Conservation (phyloP, 2,329 filamentous ascomycete genomes). For the Sporothrix brunneoviolacea region DNA sequence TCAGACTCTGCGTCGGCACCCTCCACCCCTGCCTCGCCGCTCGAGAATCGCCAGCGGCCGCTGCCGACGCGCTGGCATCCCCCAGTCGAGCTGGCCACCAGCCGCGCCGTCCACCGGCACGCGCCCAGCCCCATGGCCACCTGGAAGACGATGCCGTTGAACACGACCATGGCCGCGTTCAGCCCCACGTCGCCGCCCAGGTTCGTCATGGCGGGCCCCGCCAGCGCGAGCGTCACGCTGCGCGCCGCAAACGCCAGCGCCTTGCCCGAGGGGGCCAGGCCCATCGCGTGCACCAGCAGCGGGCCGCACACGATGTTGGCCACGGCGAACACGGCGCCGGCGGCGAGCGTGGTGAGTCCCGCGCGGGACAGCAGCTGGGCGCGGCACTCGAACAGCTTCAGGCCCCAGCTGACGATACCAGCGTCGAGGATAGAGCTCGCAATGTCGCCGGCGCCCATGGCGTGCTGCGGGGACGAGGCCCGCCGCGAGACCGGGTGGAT, state of each 20-base stretch:
- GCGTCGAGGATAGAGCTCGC: conserved; percentile 43
- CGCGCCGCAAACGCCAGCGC: conserved; percentile 43
- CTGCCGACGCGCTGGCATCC: not conserved
- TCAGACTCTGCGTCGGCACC: not conserved
- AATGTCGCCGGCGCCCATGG: conserved; percentile 40
- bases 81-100: not conserved
- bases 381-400: conserved; percentile 47
- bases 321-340: conserved; percentile 32
- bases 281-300: conserved; percentile 30
- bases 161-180: conserved; percentile 45
- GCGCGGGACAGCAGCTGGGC: conserved; percentile 37
- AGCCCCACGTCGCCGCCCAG: conserved; percentile 39
- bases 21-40: not conserved
- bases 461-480: not conserved
- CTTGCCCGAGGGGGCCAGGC: conserved; percentile 26
- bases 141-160: conserved; percentile 41
- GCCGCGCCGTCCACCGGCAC: conserved; percentile 16
- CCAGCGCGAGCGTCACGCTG: conserved; percentile 44
- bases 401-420: conserved; percentile 46
- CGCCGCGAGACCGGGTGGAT: conserved; percentile 14
- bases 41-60: conserved; percentile 3
- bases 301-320: conserved; percentile 39
- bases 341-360: conserved; percentile 33
- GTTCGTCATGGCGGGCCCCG: conserved; percentile 39
- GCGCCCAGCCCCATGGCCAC: conserved; percentile 28